A percentile compares a stretch with the other conserved stretches of the same genome.
phyloP scores from a whole-genome alignment of 2,329 filamentous ascomycete species.

The Trichophyton mentagrophytes region DNA sequence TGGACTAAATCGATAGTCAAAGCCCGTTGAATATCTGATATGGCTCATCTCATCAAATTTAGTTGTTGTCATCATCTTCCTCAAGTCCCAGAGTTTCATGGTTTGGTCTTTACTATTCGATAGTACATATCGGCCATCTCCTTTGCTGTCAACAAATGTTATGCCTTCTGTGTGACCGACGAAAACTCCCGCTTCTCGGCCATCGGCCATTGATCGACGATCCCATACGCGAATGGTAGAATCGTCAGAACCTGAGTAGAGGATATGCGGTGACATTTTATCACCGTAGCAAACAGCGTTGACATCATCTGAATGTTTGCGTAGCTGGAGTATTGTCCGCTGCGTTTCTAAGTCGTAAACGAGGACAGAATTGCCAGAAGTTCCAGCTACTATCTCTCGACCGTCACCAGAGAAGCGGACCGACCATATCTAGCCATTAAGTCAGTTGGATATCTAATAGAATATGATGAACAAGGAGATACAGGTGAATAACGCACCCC shows the following conservation, averaged over 20 bases:
- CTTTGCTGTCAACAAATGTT: conserved; percentile 66
- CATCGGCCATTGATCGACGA: conserved; percentile 53
- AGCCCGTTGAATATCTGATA: conserved; percentile 43
- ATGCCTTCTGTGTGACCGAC: conserved; percentile 41
- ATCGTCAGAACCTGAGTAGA: conserved; percentile 94
- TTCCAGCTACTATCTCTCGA: conserved; percentile 78
- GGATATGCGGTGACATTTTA: conserved; percentile 72
- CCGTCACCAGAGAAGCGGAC: conserved; percentile 88
- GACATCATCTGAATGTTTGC: conserved; percentile 75
- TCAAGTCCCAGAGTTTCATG: conserved; percentile 92
- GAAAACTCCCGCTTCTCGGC: conserved; percentile 51
- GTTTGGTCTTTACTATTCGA: conserved; percentile 93
- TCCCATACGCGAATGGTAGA: conserved; percentile 95
- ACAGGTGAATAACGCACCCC: conserved; percentile 25
- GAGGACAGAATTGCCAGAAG: conserved; percentile 63
- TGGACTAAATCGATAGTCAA: conserved; percentile 49
- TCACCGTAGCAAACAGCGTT: conserved; percentile 97
- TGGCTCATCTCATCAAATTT: conserved; percentile 40
- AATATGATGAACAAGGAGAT: neutral
- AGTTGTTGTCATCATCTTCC: conserved; percentile 71
- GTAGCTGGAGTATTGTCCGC: conserved; percentile 58
- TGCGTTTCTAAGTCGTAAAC: conserved; percentile 86
- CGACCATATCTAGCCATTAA: conserved; percentile 57
- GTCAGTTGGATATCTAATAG: conserved; percentile 2
- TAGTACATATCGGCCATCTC: conserved; percentile 76